A percentile compares a stretch with the other conserved stretches of the same genome.
Evolutionary conservation across 2,329 filamentous ascomycete species (phyloP).

Genomic region (Lecanicillium sp.): DNA sequence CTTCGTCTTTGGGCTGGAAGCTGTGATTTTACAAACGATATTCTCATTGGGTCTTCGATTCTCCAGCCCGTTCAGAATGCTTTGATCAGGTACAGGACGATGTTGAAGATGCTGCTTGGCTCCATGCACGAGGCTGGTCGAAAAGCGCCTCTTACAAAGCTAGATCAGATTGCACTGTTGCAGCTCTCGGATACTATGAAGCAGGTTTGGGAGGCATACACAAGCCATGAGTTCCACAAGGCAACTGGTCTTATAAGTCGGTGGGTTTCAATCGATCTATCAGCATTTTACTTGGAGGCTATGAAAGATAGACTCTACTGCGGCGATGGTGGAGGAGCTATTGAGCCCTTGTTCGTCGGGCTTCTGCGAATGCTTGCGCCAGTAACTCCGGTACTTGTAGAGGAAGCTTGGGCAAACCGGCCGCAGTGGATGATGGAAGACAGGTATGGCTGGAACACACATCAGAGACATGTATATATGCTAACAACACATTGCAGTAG

Average conservation of each 20-base stretch:
- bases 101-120: constrained; percentile 83
- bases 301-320: constrained; percentile 91
- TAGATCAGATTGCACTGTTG: constrained; percentile 69
- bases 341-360: constrained; percentile 61
- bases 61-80: constrained; percentile 68
- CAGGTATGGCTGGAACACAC: constrained; percentile 21
- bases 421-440: constrained; percentile 54
- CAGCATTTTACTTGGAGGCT: constrained; percentile 88
- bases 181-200: constrained; percentile 61
- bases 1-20: constrained; percentile 86
- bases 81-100: constrained; percentile 81
- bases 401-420: constrained; percentile 78
- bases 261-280: constrained; percentile 77
- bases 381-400: constrained; percentile 73
- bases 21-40: constrained; percentile 84
- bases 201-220: constrained; percentile 57
- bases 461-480: not conserved
- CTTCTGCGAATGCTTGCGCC: constrained; percentile 73
- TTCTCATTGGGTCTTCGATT: constrained; percentile 70
- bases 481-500: constrained; percentile 17
- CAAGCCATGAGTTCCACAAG: constrained; percentile 74
- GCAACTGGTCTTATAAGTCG: constrained; percentile 65
- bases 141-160: constrained; percentile 41
- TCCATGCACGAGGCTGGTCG: constrained; percentile 51
- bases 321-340: constrained; percentile 56